Evolutionary conservation across 2,329 filamentous ascomycete genomes (phyloP).

Genomic region (Cryphonectria radicalis): DNA sequence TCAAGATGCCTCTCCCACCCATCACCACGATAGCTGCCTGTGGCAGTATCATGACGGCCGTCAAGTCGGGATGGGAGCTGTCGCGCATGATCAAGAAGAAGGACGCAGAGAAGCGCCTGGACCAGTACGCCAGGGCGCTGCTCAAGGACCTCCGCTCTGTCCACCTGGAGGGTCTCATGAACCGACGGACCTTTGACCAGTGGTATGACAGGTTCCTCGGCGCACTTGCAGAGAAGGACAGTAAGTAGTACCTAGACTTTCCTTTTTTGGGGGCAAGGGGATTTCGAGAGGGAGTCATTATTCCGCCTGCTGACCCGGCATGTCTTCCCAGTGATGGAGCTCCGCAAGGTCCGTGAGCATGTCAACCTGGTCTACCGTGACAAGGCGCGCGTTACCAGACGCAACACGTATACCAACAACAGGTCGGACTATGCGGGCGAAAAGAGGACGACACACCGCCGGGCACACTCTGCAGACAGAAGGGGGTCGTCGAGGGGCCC

Average conservation of each 20-base stretch:
- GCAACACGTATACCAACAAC: constrained; percentile 24
- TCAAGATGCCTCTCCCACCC: constrained; percentile 33
- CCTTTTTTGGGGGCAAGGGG: no score
- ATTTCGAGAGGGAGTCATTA: no score
- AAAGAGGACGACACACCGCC: constrained; percentile 18
- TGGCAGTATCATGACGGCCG: constrained; percentile 37
- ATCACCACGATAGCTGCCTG: constrained; percentile 37
- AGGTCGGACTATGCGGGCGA: constrained; percentile 18
- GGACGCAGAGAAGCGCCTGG: constrained; percentile 31
- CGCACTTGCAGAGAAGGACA: constrained; percentile 36
- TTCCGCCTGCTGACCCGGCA: neutral
- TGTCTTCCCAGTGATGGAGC: constrained; percentile 18
- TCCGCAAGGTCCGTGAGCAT: constrained; percentile 27
- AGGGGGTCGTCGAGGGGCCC: constrained; percentile 7
- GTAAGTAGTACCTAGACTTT: constrained; percentile 28
- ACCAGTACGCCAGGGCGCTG: constrained; percentile 25
- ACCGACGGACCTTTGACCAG: constrained; percentile 32
- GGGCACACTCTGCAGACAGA: constrained; percentile 25
- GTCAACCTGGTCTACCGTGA: constrained; percentile 25
- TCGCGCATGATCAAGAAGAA: constrained; percentile 37
- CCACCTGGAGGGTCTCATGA: constrained; percentile 33
- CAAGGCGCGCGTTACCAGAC: constrained; percentile 22
- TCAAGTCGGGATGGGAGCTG: constrained; percentile 39
- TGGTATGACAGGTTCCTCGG: constrained; percentile 38
- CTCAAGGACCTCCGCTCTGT: constrained; percentile 26